Conservation (phyloP, 768 basidiomycete species). For the Artomyces pyxidatus region DNA sequence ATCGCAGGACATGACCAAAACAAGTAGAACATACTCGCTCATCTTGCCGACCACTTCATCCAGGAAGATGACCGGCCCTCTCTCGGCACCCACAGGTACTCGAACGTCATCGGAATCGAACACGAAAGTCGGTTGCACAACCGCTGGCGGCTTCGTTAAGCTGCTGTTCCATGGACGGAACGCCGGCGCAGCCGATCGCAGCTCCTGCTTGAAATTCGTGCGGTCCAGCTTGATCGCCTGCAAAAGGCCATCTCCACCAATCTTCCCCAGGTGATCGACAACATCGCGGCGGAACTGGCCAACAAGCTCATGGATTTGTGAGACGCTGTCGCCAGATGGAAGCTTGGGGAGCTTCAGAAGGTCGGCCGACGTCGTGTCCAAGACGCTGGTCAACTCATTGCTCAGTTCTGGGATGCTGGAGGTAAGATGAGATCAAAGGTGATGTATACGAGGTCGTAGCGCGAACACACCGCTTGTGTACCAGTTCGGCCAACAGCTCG, state of each 20-base stretch:
- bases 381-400: conserved; percentile 37
- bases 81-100: background rate
- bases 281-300: conserved; percentile 39
- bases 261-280: conserved; percentile 34
- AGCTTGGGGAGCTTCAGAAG: conserved; percentile 32
- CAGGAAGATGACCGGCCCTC: conserved; percentile 5
- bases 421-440: background rate
- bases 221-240: conserved; percentile 5
- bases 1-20: background rate
- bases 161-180: conserved; percentile 7
- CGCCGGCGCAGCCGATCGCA: conserved; percentile 8
- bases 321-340: conserved; percentile 44
- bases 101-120: too few species aligned
- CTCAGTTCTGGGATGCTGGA: conserved; percentile 51
- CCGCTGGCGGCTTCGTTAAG: background rate
- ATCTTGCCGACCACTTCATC: conserved; percentile 4
- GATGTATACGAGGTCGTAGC: background rate
- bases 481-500: background rate
- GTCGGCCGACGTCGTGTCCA: conserved; percentile 24
- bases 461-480: background rate
- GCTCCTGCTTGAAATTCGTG: background rate
- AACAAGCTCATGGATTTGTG: conserved; percentile 41
- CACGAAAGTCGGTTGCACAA: too few species aligned
- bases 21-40: conserved; percentile 1
- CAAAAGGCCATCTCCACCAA: conserved; percentile 31